Percentiles rank a stretch among this genome's conserved stretches.
Conservation (phyloP, 768 basidiomycete genomes). For the Coprinopsis marcescibilis region DNA sequence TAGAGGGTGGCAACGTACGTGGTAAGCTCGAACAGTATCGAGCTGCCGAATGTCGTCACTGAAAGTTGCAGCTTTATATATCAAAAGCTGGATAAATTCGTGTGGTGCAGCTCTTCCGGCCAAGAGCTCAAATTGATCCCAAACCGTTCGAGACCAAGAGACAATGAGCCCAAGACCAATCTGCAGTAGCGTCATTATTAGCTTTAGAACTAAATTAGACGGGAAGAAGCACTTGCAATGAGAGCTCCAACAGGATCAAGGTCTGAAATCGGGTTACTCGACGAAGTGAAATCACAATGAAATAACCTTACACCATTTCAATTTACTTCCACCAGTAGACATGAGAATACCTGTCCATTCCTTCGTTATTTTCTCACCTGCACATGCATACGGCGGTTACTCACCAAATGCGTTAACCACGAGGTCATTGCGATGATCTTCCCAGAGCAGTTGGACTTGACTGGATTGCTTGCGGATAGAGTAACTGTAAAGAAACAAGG, state of each 20-base stretch:
- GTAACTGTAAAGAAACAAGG: constrained; percentile 84
- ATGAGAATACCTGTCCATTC: constrained; percentile 60
- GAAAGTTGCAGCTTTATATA: constrained; percentile 92
- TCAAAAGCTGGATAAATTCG: constrained; percentile 85
- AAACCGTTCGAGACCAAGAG: constrained; percentile 73
- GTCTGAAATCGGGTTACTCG: constrained; percentile 30
- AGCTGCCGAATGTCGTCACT: constrained; percentile 79
- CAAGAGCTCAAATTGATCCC: constrained; percentile 76
- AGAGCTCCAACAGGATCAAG: constrained; percentile 77
- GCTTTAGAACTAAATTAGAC: not conserved
- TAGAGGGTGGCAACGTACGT: constrained; percentile 41
- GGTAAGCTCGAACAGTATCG: constrained; percentile 91
- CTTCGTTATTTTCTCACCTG: not conserved
- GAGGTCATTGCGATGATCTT: constrained; percentile 94
- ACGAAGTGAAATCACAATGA: constrained; percentile 4
- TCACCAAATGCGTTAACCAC: constrained; percentile 75
- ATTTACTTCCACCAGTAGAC: constrained; percentile 76
- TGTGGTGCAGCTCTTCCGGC: constrained; percentile 91
- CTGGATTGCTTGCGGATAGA: constrained; percentile 75
- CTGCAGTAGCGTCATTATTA: constrained; percentile 28
- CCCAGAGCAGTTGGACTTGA: constrained; percentile 94
- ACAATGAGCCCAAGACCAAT: constrained; percentile 75
- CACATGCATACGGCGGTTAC: constrained; percentile 12
- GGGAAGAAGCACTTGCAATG: constrained; percentile 44
- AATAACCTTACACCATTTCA: constrained; percentile 68